Evolutionary conservation across 768 basidiomycete genomes (phyloP).

Genomic region (Filobasidium floriforme): DNA sequence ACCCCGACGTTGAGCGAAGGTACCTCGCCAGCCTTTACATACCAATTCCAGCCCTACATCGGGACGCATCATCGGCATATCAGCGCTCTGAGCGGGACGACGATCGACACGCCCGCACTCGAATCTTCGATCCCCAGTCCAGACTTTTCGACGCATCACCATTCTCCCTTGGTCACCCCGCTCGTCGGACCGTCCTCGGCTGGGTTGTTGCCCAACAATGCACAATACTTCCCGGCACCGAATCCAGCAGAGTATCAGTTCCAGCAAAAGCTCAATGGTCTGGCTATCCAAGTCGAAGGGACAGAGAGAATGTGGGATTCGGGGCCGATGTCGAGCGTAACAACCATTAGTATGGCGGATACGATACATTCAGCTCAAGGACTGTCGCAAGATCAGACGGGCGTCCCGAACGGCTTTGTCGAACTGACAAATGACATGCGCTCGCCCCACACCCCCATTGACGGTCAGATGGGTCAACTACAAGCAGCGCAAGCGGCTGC

Average conservation of each 20-base stretch:
- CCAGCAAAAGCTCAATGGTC: slow-evolving; percentile 1
- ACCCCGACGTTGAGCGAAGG: not conserved
- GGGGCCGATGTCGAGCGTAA: not conserved
- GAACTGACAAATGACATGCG: not conserved
- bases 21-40: not conserved
- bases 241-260: slow-evolving; percentile 1
- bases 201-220: not conserved
- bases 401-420: not conserved
- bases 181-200: not conserved
- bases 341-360: not conserved
- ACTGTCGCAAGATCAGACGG: not conserved
- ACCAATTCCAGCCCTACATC: slow-evolving; percentile 3
- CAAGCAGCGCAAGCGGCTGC: slow-evolving; percentile 2
- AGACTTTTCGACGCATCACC: slow-evolving; percentile 9
- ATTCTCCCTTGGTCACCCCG: slow-evolving; percentile 14
- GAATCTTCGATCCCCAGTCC: slow-evolving; percentile 15
- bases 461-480: not conserved
- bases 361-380: not conserved
- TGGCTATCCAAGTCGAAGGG: slow-evolving; percentile 11
- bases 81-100: slow-evolving; percentile 3
- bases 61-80: not conserved
- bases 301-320: not conserved
- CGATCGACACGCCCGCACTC: slow-evolving; percentile 8
- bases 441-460: not conserved
- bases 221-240: slow-evolving; percentile 3